Percentiles rank a stretch among this genome's conserved stretches.
These are phyloP conservation scores for Rhizoclosmatium sp. DNA, from an alignment of 192 early-diverging fungal species.

Conservation along the genomic window DNA sequence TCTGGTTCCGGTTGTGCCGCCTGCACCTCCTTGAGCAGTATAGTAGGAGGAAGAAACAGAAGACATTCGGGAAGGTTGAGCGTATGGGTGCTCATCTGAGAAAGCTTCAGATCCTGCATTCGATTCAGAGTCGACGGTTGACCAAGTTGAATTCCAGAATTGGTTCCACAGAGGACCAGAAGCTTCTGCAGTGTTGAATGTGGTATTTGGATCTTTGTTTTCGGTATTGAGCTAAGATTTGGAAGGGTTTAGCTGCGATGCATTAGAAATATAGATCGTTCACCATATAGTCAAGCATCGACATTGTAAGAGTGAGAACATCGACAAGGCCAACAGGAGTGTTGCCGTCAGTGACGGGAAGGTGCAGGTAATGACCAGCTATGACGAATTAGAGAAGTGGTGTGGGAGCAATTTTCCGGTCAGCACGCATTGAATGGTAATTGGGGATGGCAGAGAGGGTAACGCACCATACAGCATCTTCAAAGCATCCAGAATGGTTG, in stretches of 20 bases:
- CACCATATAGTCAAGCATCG: constrained; percentile 56
- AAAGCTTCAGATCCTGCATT: constrained; percentile 17
- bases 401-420: no score
- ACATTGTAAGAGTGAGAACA: constrained; percentile 57
- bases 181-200: constrained; percentile 12
- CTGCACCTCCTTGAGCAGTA: not conserved
- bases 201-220: not conserved
- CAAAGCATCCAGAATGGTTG: constrained; percentile 57
- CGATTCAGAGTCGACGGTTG: constrained; percentile 19
- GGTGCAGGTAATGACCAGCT: constrained; percentile 55
- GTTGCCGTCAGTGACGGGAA: constrained; percentile 54
- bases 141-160: constrained; percentile 51
- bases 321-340: constrained; percentile 56
- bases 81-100: not conserved
- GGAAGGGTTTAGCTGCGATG: not conserved
- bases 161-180: constrained; percentile 52
- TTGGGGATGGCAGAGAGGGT: no score
- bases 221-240: not conserved
- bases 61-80: not conserved
- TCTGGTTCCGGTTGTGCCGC: not conserved
- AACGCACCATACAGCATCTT: constrained; percentile 54
- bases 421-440: no score
- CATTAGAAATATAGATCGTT: not conserved
- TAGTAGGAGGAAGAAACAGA: not conserved
- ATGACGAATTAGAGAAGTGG: not conserved